Conservation (phyloP, 2,329 filamentous ascomycete genomes). For the Mollisia scopiformis region DNA sequence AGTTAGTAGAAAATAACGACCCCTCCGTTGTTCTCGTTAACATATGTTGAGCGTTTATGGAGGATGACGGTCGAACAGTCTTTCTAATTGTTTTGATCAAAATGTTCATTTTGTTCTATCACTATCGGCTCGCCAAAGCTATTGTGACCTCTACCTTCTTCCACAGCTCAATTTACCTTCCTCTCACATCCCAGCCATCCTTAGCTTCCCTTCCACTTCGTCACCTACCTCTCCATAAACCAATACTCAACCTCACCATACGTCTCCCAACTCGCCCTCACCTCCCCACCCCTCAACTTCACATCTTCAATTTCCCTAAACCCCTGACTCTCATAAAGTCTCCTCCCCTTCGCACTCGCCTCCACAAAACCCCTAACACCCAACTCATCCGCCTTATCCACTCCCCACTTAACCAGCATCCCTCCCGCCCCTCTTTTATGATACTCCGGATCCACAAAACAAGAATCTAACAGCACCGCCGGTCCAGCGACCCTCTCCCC, state of each 20-base stretch:
- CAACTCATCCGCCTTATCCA: conserved; percentile 30
- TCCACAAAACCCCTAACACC: conserved; percentile 33
- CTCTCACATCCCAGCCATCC: too few species aligned
- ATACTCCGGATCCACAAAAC: conserved; percentile 32
- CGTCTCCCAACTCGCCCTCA: conserved; percentile 6
- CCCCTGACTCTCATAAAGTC: conserved; percentile 30
- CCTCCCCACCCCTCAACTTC: conserved; percentile 18
- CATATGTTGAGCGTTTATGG: too few species aligned
- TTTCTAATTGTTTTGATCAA: too few species aligned
- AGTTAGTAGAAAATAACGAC: too few species aligned
- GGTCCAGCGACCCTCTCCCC: conserved; percentile 13
- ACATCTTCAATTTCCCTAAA: conserved; percentile 27
- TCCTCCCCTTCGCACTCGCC: conserved; percentile 19
- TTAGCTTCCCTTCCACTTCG: not conserved
- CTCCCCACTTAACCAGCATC: conserved; percentile 34
- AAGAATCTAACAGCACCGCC: conserved; percentile 28
- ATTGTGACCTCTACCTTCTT: too few species aligned
- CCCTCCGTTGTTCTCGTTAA: too few species aligned
- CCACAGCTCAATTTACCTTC: too few species aligned
- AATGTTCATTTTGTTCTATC: too few species aligned
- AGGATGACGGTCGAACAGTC: too few species aligned
- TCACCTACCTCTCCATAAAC: conserved; percentile 16
- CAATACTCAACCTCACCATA: conserved; percentile 24
- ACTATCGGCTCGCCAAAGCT: too few species aligned
- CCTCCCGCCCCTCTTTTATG: conserved; percentile 31